A percentile compares a stretch with the other conserved stretches of the same genome.
These are phyloP conservation scores for Dacryopinax spathularia DNA, from an alignment of 768 basidiomycete genomes.

Conservation along the genomic window DNA sequence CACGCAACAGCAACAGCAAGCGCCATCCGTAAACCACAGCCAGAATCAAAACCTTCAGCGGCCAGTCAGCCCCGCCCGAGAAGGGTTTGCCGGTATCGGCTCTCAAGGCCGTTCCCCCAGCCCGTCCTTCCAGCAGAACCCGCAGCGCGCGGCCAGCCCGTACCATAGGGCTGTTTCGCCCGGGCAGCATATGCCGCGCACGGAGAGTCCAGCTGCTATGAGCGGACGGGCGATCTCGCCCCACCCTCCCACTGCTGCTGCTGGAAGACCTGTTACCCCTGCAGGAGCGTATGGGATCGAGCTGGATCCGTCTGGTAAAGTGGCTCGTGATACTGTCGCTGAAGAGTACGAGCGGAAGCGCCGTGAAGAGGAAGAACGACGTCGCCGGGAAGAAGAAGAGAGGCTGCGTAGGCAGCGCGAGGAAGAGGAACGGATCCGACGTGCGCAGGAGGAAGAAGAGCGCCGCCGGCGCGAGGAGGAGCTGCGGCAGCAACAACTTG, in stretches of 20 bases:
- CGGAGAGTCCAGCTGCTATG: slow-evolving; percentile 37
- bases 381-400: neutral
- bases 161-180: slow-evolving; percentile 11
- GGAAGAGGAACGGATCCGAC: neutral
- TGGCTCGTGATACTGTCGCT: slow-evolving; percentile 68
- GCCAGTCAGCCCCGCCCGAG: slow-evolving; percentile 19
- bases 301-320: slow-evolving; percentile 64
- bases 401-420: neutral
- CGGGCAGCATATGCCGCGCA: slow-evolving; percentile 29
- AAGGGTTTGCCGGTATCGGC: slow-evolving; percentile 71
- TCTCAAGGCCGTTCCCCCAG: slow-evolving; percentile 43
- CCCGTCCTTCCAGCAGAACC: slow-evolving; percentile 19
- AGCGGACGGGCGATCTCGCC: slow-evolving; percentile 14
- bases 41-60: slow-evolving; percentile 18
- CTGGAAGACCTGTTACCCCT: slow-evolving; percentile 20
- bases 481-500: slow-evolving; percentile 20
- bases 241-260: slow-evolving; percentile 18
- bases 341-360: slow-evolving; percentile 24
- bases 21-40: slow-evolving; percentile 20
- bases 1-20: slow-evolving; percentile 43
- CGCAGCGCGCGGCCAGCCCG: slow-evolving; percentile 7
- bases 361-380: neutral
- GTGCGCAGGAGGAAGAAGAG: neutral
- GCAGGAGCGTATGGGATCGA: slow-evolving; percentile 65
- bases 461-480: slow-evolving; percentile 12